Conservation (phyloP, 2,329 filamentous ascomycete species). For the Hypoxylon sp. region DNA sequence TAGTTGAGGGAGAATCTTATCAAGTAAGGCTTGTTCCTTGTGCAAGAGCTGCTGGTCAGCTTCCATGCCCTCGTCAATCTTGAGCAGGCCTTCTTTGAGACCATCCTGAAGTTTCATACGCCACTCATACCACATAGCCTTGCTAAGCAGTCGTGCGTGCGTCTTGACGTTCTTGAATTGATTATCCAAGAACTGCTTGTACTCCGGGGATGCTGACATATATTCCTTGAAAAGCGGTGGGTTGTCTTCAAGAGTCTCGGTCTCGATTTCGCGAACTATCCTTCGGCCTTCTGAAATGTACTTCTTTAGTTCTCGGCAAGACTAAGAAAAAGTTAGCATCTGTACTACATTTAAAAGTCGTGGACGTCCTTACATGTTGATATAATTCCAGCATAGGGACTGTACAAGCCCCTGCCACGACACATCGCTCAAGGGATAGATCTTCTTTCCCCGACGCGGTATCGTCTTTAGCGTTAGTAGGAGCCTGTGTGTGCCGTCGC, state of each 20-base stretch:
- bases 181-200: constrained; percentile 91
- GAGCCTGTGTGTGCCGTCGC: constrained; percentile 84
- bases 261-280: constrained; percentile 92
- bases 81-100: constrained; percentile 83
- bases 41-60: constrained; percentile 77
- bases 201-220: constrained; percentile 84
- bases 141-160: constrained; percentile 89
- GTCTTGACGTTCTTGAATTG: constrained; percentile 99
- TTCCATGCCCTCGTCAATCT: constrained; percentile 82
- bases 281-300: constrained; percentile 95
- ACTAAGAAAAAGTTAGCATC: constrained; percentile 61
- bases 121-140: constrained; percentile 99
- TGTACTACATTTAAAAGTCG: constrained; percentile 6
- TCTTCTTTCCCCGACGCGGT: constrained; percentile 64
- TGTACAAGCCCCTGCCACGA: constrained; percentile 91
- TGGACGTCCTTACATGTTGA: constrained; percentile 76
- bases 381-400: constrained; percentile 95
- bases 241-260: constrained; percentile 89
- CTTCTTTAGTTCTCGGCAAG: constrained; percentile 94
- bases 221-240: constrained; percentile 94
- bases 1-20: constrained; percentile 76
- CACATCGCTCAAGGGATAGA: constrained; percentile 79
- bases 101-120: constrained; percentile 88
- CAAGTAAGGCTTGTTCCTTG: constrained; percentile 78
- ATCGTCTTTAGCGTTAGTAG: constrained; percentile 63